These are phyloP conservation scores for Rhynchospora tenuis DNA, from an alignment of 176 grass and related monocot genomes.

Conservation along the genomic window DNA sequence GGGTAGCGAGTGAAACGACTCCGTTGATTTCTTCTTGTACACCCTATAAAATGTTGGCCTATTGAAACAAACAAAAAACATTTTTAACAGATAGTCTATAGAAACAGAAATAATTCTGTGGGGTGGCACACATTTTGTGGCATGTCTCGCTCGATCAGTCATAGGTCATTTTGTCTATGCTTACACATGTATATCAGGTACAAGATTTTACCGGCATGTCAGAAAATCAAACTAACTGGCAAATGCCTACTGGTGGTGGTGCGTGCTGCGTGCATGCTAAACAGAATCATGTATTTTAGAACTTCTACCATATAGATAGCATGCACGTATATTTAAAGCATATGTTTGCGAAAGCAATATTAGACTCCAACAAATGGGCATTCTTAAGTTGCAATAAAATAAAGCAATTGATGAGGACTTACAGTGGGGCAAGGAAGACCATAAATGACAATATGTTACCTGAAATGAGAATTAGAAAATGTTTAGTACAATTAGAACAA, in stretches of 20 bases:
- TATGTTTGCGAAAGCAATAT: neutral
- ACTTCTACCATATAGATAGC: neutral
- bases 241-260: neutral
- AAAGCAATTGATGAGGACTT: conserved; percentile 4
- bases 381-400: neutral
- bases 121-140: neutral
- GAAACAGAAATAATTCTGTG: neutral
- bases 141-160: neutral
- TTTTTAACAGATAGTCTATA: neutral
- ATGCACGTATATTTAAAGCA: no score
- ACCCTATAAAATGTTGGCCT: conserved; percentile 81
- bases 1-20: conserved; percentile 77
- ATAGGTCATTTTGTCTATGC: no score
- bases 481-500: neutral
- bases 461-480: conserved; percentile 16
- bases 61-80: neutral
- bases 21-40: conserved; percentile 79
- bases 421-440: conserved; percentile 70
- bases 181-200: neutral
- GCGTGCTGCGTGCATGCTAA: neutral
- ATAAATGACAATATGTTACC: conserved; percentile 72
- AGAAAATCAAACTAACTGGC: neutral
- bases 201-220: neutral
- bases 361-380: neutral
- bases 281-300: neutral